Percentiles rank a stretch among this genome's conserved stretches.
phyloP scores from a whole-genome alignment of 2,329 filamentous ascomycete species.

The Fusarium sp. region DNA sequence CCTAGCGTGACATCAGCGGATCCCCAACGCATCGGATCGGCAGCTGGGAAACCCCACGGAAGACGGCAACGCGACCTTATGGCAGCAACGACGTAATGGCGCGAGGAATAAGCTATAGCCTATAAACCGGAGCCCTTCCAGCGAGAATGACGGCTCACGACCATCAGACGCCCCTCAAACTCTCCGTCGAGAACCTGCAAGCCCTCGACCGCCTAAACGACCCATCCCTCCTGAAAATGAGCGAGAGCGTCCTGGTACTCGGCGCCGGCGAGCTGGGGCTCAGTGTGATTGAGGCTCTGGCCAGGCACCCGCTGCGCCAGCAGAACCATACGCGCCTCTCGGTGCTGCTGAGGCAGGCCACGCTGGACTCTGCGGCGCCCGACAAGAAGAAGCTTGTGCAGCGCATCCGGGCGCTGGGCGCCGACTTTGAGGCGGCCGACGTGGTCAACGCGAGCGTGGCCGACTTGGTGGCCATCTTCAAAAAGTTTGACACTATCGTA shows the following conservation, averaged over 20 bases:
- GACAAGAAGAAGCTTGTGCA: conserved; percentile 55
- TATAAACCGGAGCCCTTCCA: conserved; percentile 22
- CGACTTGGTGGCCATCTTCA: conserved; percentile 61
- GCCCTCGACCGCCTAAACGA: conserved; percentile 46
- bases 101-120: conserved; percentile 26
- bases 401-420: conserved; percentile 55
- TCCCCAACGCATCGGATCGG: conserved; percentile 33
- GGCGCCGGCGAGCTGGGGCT: conserved; percentile 78
- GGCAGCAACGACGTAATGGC: conserved; percentile 18
- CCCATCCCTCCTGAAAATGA: conserved; percentile 41
- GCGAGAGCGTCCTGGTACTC: conserved; percentile 68
- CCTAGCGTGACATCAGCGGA: conserved; percentile 37
- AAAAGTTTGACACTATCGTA: conserved; percentile 68
- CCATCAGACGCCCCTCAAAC: conserved; percentile 40
- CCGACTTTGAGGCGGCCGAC: conserved; percentile 63
- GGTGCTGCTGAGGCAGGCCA: conserved; percentile 68
- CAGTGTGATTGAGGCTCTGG: conserved; percentile 68
- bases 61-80: neutral
- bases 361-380: conserved; percentile 58
- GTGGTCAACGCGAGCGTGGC: conserved; percentile 54
- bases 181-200: conserved; percentile 46
- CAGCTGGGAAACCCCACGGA: conserved; percentile 6
- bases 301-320: conserved; percentile 60
- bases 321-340: conserved; percentile 57
- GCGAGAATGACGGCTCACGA: conserved; percentile 32